Base-by-base conservation (phyloP, 73 alveolate genomes). In the Paramecium caudatum region DNA sequence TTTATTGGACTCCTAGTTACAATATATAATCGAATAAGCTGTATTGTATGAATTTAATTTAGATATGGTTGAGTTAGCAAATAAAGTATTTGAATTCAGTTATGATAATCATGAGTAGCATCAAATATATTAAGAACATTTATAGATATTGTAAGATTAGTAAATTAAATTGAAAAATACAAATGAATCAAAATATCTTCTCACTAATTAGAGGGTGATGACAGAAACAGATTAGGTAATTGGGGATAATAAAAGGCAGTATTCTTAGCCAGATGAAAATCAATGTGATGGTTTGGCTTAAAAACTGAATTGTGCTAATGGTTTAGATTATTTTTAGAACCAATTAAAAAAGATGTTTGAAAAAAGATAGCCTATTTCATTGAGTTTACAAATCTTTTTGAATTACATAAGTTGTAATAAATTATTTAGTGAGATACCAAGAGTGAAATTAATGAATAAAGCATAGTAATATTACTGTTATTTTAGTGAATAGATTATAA, bases 51-150 rank as follows among this genome's bases (percentile, higher is more conserved):
- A 23, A 4, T 65, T 68, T 37, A 3, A 5, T 2, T 0, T 30
- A 68, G 84, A 68, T 68, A 32, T 68, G 61, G 84, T 68, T 0
- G 84, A 68, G 21, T 68, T 68, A 33, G 47, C 48, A 32, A 68
- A 68, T 33, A 68, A 37, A 68, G 1, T 68, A 37, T 68, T 32
- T 68, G 84, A 68, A 32, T 68, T 68, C 34, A 37, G 50, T 6
- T 17, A 12, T 68, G 84, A 68, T 68, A 49, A 68, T 33, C 21
- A 47, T 32, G 84, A 68, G 15, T 15, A 68, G 19, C 30, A 32
- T 30, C 30, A 68, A 68, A 68, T 55, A 4, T 55, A 55, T 55
- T 25, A 55, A 1, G 80, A 55, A 16, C 23, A 55, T 55, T 43
- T 55, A 4, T 10, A 55, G 7, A 55, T 55, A 27, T 43, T 55